Evolutionary conservation across 163 green algal genomes (phyloP), one percentile per base, ranked within the genome.

Genomic region (Scenedesmus sp.): DNA sequence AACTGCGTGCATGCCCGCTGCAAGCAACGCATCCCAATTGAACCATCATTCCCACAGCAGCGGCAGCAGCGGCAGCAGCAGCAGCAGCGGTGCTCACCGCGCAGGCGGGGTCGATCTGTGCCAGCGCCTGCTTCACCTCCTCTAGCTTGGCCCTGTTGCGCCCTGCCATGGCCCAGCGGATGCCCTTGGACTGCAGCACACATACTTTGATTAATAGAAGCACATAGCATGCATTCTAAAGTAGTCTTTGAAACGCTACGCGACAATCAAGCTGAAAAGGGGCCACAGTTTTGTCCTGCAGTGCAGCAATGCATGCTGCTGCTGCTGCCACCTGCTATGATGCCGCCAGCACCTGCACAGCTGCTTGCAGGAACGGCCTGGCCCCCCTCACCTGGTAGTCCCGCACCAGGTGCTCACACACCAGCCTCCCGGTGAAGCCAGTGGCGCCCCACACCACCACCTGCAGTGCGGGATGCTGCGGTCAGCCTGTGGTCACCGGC

Each of bases 361-460:
- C 16, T 76, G 16, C 66, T 18, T 76, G 66, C 66, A 9, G 66
- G 18, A 34, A 3, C 46, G 46, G 5, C 2, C 52, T 86, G 26
- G 23, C 88, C 8, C 2, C 52, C 3, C 81, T 57, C 34, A 96
- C 95, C 90, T 96, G 94, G 87, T 99, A 99, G 52, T 96, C 92
- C 0, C 88, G 64, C 0, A 94, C 94, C 0, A 99, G 92, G 79
- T 98, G 96, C 93, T 98, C 96, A 57, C 93, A 96, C 1, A 99
- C 97, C 3, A 99, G 90, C 1, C 92, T 90, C 0, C 96, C 97
- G 0, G 96, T 98, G 86, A 98, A 98, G 16, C 97, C 97, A 52
- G 94, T 96, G 13, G 95, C 95, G 60, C 97, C 97, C 92, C 94
- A 98, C 0, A 99, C 94, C 2, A 98, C 95, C 3, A 98, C 70